phyloP scores from a whole-genome alignment of 441 rosid genomes.

The Euphorbia schlechtendalii region DNA sequence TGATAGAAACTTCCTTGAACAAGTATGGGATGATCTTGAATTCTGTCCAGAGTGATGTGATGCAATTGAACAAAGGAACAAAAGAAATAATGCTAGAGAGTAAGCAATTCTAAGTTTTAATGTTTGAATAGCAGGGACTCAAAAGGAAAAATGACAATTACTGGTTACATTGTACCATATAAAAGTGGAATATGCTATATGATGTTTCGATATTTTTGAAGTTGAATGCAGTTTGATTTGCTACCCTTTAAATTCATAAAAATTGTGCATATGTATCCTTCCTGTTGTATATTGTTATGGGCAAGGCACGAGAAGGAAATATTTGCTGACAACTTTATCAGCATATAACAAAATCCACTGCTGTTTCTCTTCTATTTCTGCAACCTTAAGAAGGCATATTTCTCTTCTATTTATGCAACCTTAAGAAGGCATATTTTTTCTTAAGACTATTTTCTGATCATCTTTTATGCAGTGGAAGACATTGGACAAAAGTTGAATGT shows the following conservation, averaged over 20 bases:
- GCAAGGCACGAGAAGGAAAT: not conserved
- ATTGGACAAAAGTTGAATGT: conserved; percentile 57
- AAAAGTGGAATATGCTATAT: not conserved
- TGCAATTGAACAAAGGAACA: conserved; percentile 77
- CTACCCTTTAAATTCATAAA: not conserved
- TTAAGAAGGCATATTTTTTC: not conserved
- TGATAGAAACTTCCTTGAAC: conserved; percentile 71
- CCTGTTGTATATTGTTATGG: not conserved
- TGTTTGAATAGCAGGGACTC: conserved; percentile 8
- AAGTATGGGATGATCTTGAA: conserved; percentile 73
- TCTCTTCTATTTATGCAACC: no score
- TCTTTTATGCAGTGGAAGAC: conserved; percentile 57
- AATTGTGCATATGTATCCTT: no score
- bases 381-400: not conserved
- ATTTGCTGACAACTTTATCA: not conserved
- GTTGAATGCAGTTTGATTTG: not conserved
- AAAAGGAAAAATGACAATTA: not conserved
- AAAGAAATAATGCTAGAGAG: conserved; percentile 66
- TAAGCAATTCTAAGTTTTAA: conserved; percentile 31
- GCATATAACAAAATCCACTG: not conserved
- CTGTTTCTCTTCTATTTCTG: conserved; percentile 3
- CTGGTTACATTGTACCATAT: not conserved
- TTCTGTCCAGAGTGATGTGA: conserved; percentile 73
- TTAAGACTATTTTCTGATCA: conserved; percentile 18
- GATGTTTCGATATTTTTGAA: not conserved